Base-by-base conservation (phyloP, 768 basidiomycete genomes). In the Pilatotrama ljubarskyi region DNA sequence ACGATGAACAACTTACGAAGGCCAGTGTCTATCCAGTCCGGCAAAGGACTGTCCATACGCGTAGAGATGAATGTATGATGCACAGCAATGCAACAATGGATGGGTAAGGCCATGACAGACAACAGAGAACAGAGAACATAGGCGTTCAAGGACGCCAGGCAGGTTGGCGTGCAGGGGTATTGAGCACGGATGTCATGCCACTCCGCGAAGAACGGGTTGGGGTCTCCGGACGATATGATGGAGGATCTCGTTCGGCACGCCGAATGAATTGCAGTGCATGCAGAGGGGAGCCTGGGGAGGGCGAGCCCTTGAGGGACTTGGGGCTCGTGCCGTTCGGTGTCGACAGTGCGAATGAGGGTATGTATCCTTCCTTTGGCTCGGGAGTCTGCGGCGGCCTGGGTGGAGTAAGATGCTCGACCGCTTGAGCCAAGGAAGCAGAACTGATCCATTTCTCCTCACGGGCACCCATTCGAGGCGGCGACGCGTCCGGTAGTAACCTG, bases 401-500 rank as follows among this genome's bases (percentile, higher is more conserved):
- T 2, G 75, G 69, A 0, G 60, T 73, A 67, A 64, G 68, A 36
- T 71, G 66, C 59, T 83, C 82, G 20, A 78, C 71, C 13, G 82
- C 77, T 67, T 89, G 86, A 25, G 87, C 74, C 13, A 94, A 76
- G 3, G 86, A 88, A 2, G 86, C 75, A 22, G 92, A 88, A 65
- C 84, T 93, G 56, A 94, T 93, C 92, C 92, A 94, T 64, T 83
- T 88, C 67, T 92, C 88, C 61, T 88, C 87, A 55, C 78, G 79
- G 3, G 74, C 66, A 40, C 73, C 77, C 18, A 75, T 51, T 4
- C 74, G 71, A 38, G 73, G 72, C 77, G 41, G 77, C 74, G 43
- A 84, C 40, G 87, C 86, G 82, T 89, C 88, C 9, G 85, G 79
- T 49, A 91, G 74, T 38, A 93, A 73, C 57, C 90, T 83, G 73